These are phyloP conservation scores for Fremontodendron californicum DNA, from an alignment of 345 rosid species.

Conservation along the genomic window DNA sequence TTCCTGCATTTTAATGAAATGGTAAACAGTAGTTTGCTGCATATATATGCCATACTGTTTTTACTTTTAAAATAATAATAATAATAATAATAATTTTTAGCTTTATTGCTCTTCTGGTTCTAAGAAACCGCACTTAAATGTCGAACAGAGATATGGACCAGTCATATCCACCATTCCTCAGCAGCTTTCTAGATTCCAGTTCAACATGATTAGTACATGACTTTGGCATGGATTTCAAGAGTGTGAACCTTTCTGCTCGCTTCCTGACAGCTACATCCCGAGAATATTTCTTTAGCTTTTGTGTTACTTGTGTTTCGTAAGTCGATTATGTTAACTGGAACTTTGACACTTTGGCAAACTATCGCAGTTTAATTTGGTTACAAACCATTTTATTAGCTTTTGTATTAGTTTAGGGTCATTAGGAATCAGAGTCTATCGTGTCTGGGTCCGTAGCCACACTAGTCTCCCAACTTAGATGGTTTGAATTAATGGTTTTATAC, in stretches of 20 bases:
- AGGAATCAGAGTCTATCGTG: not conserved
- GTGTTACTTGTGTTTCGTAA: not conserved
- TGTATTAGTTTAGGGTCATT: slow-evolving; percentile 9
- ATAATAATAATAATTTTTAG: not conserved
- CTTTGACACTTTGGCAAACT: not conserved
- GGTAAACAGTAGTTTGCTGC: not conserved
- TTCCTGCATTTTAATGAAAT: not conserved
- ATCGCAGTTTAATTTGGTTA: not conserved
- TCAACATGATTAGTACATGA: slow-evolving; percentile 74
- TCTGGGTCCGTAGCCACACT: not conserved
- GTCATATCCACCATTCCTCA: slow-evolving; percentile 96
- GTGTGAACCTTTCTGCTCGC: not conserved
- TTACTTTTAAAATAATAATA: not conserved
- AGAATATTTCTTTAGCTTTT: not conserved
- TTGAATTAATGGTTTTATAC: not conserved
- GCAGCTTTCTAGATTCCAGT: slow-evolving; percentile 96
- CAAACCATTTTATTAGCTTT: not conserved
- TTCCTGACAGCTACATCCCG: not conserved
- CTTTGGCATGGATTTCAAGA: slow-evolving; percentile 14
- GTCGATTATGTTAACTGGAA: slow-evolving; percentile 11
- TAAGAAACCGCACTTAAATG: not conserved
- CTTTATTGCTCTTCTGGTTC: not conserved
- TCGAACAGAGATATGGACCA: slow-evolving; percentile 83
- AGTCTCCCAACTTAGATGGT: slow-evolving; percentile 3
- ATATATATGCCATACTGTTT: not conserved